Base-by-base conservation (phyloP, 805 yeast genomes). In the Kazachstania psychrophila region DNA sequence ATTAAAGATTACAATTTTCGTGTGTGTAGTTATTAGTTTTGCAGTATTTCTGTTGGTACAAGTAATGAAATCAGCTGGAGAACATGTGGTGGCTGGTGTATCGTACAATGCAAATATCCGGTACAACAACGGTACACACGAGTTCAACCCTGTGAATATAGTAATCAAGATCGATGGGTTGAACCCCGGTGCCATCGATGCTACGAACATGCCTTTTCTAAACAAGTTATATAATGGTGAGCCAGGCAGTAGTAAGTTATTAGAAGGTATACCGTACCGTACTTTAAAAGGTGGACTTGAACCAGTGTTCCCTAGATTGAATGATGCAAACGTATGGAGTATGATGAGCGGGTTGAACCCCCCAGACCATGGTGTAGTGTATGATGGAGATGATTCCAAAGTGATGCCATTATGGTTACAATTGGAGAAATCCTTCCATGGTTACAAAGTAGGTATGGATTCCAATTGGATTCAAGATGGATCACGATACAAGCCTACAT, bases 121-220 rank as follows among this genome's bases (percentile, higher is more conserved):
- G 27, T 52, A 52, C 33, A 37, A 31, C 25, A 85, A 85, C 53
- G 81, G 85, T 1, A 79, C 94, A 0, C 76, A 73, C 43, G 63
- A 63, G 3, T 84, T 78, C 56, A 65, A 78, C 48, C 83, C 92
- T n/a, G 76, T 94, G 7, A 88, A 96, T 2, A 61, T 88, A 2
- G 54, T 87, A 31, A 66, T 88, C 2, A 85, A 95, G 0, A 58
- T 89, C 20, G 95, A 85, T 56, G 96, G 95, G 8, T 81, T 88
- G 56, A 94, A 88, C 52, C 96, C 96, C 3, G 89, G 84, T 51
- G 82, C 86, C 54, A 73, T 88, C 10, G 75, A 79, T 2, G 48
- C 70, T 5, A 61, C 65, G 14, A 51, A 68, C 22, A 88, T 96
- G 0, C 97, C 97, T 1, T 65, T 74, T 25, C 52, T 88, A 54